Evolutionary conservation across 306 rosid genomes (phyloP), one percentile per base, ranked within the genome.

Genomic region (Prunus davidiana): DNA sequence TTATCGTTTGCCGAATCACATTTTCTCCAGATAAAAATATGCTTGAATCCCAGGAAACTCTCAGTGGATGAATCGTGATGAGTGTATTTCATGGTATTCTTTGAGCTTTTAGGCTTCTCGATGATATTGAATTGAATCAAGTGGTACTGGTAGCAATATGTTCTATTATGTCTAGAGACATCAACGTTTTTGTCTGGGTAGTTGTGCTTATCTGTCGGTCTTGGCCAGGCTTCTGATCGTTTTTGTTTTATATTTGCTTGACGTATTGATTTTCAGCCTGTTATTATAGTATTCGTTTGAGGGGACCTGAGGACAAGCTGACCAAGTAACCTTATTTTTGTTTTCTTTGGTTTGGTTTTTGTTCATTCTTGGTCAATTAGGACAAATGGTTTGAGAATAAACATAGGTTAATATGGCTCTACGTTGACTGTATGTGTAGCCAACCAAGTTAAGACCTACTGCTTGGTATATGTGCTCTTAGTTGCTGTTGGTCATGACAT

Each of bases 221-320:
- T 64, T 32, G 8, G 24, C 15, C 69, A 64, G 6, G 25, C 49
- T 10, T 64, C 69, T 64, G 15, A 32, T 64, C 1, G 10, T 64
- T 62, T 2, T 64, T 3, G 67, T 27, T 6, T 62, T 27, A 32
- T 28, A 1, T 16, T 18, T 34, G 25, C 47, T 64, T 2, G 3
- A 64, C 1, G 47, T 64, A 32, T 34, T 32, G 69, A 19, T 32
- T 34, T 57, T 24, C 45, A 5, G 64, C 61, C 20, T 71, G 64
- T 55, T 71, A 5, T 32, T 27, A n/a, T 6, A 22, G 8, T 34
- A 32, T 71, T 55, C 50, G 76, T 34, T 2, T 43, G 64, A 15
- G 56, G 49, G 18, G 76, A 73, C 57, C 25, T 43, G 66, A 20
- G 52, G 67, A 56, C 45, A 18, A 24, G 55, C 56, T 73, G 56